Base-by-base conservation (phyloP, 108 stramenopile species). In the Nitzschia sp. region DNA sequence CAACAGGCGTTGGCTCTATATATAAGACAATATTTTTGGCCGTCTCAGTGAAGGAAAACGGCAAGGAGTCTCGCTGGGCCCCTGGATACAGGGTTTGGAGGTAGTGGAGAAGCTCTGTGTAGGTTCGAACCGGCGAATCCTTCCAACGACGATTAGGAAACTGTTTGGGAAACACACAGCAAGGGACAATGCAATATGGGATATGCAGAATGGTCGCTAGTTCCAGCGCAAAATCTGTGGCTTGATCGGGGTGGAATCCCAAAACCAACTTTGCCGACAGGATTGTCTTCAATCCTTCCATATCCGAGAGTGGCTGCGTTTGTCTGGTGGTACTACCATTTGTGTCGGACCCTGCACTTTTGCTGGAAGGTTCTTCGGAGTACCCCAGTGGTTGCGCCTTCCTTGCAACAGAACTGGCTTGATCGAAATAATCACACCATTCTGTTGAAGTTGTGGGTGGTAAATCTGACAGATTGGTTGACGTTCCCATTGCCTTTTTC, bases 201-300 rank as follows among this genome's bases (percentile, higher is more conserved):
- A 90, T 68, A 11, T 56, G 53, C 11, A 87, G 53, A 7, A 75
- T 38, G 7, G 86, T 40, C 9, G 89, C 91, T 53, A 86, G 54
- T 52, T 93, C 91, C 10, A 95, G 77, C 12, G 69, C 62, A 15
- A 70, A 67, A 40, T 95, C 94, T 9, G 94, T 95, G 21, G 94
- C 91, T 61, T 91, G 86, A 71, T 94, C 93, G 12, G 94, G 89
- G 70, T 95, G 94, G 70, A 95, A 89, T 9, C 94, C 94, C n/a
- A 86, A 80, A 39, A 95, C 74, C 37, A 89, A 42, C 54, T 81
- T 63, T 12, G 65, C 53, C 57, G 24, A 44, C 37, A 63, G 25
- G 6, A 62, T 63, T 19, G 25, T 9, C 41, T 66, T 11, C 38
- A 56, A 57, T n/a, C 54, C 67, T 25, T n/a, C 55, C 8, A 20